A percentile compares a stretch with the other conserved stretches of the same genome.
phyloP scores from a whole-genome alignment of 169 alveolate species.

The Perkinsus chesapeaki region DNA sequence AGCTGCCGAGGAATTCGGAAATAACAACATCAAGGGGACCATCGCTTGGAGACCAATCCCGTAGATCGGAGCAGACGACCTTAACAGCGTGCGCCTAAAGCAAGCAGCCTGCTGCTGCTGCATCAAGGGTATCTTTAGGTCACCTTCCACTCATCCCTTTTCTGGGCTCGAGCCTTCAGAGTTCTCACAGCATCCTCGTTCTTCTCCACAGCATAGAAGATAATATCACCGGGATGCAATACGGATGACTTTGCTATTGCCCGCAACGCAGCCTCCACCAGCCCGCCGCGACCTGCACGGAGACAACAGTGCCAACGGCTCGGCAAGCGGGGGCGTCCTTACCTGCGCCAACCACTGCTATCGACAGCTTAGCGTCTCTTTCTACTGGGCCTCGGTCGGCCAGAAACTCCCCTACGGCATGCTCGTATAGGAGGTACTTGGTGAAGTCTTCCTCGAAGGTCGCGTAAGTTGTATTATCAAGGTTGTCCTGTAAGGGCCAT shows the following conservation, averaged over 20 bases:
- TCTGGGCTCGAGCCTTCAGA: slow-evolving; percentile 21
- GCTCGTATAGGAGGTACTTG: slow-evolving; percentile 58
- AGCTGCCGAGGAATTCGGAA: slow-evolving; percentile 67
- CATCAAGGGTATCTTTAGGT: no score
- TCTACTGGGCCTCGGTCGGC: slow-evolving; percentile 20
- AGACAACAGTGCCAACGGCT: slow-evolving; percentile 16
- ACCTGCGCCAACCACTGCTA: background rate
- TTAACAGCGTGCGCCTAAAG: slow-evolving; percentile 10
- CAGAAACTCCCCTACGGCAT: slow-evolving; percentile 48
- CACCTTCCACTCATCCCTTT: slow-evolving; percentile 19
- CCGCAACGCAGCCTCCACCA: slow-evolving; percentile 49
- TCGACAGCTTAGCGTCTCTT: background rate
- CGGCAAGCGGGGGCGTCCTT: background rate
- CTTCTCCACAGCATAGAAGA: slow-evolving; percentile 58
- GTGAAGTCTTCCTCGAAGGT: slow-evolving; percentile 59
- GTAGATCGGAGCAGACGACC: slow-evolving; percentile 55
- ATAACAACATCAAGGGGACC: slow-evolving; percentile 55
- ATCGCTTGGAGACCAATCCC: slow-evolving; percentile 23
- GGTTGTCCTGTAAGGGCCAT: slow-evolving; percentile 39
- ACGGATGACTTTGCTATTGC: slow-evolving; percentile 20
- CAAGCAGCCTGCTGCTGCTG: no score
- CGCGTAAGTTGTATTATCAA: slow-evolving; percentile 58
- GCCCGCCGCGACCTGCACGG: slow-evolving; percentile 78
- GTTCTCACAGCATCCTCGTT: slow-evolving; percentile 61
- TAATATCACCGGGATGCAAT: background rate